Conservation (phyloP, 441 rosid species). For the Raphanus hybrid region DNA sequence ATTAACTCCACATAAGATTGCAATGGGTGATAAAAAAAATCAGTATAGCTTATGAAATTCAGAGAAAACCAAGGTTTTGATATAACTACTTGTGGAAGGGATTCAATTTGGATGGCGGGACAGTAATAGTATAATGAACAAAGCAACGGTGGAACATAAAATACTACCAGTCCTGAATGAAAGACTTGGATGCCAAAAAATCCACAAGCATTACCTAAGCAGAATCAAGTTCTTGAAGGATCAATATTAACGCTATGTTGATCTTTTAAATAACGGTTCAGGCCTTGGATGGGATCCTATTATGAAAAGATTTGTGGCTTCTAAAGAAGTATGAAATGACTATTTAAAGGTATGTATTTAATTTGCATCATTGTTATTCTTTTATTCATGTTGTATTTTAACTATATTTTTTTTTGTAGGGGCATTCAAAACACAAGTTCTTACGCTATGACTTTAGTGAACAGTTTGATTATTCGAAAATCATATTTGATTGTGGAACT, state of each 20-base stretch:
- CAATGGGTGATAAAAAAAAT: not conserved
- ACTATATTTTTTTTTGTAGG: not conserved
- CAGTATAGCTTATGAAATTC: not conserved
- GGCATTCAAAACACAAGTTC: conserved; percentile 10
- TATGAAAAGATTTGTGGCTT: not conserved
- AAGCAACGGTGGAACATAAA: conserved; percentile 1
- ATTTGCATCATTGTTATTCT: not conserved
- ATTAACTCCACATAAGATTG: not conserved
- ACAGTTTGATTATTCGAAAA: not conserved
- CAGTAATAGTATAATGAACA: not conserved
- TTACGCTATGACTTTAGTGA: conserved; percentile 6
- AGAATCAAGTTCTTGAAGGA: not conserved
- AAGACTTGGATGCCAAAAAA: not conserved
- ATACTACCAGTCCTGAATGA: not conserved
- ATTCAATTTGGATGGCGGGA: not conserved
- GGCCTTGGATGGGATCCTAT: conserved; percentile 8
- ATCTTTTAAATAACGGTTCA: not conserved
- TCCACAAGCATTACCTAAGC: not conserved
- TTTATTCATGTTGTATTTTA: not conserved
- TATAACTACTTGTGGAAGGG: not conserved
- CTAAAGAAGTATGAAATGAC: not conserved
- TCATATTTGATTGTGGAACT: not conserved
- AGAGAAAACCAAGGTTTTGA: not conserved
- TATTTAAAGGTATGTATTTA: conserved; percentile 11
- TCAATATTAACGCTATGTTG: not conserved